phyloP scores from a whole-genome alignment of 1,139 yeast genomes.

The Chernovozyma sophiae-reginae region DNA sequence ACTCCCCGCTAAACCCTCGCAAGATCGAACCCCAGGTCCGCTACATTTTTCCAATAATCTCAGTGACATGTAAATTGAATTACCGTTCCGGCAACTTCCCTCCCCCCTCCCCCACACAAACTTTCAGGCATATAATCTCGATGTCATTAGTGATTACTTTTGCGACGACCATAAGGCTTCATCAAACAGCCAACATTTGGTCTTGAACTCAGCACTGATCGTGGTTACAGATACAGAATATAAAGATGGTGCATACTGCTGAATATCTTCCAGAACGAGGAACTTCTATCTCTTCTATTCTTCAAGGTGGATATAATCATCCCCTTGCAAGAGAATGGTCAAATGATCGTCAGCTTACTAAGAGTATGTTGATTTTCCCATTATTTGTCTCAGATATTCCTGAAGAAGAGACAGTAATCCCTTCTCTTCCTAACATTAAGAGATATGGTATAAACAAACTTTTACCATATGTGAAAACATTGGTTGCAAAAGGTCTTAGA shows the following conservation, averaged over 20 bases:
- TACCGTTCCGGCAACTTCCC: too few species aligned
- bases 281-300: slow-evolving; percentile 67
- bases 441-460: slow-evolving; percentile 82
- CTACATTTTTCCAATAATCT: too few species aligned
- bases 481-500: slow-evolving; percentile 77
- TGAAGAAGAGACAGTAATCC: slow-evolving; percentile 73
- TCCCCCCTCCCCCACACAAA: too few species aligned
- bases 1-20: too few species aligned
- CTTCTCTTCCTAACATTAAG: slow-evolving; percentile 81
- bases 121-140: too few species aligned
- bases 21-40: too few species aligned
- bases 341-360: slow-evolving; percentile 72
- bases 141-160: too few species aligned
- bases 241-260: slow-evolving; percentile 58
- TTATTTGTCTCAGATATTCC: slow-evolving; percentile 77
- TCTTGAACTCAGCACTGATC: too few species aligned
- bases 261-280: slow-evolving; percentile 56
- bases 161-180: too few species aligned
- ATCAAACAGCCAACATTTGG: too few species aligned
- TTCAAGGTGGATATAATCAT: slow-evolving; percentile 93
- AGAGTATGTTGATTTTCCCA: slow-evolving; percentile 91
- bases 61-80: too few species aligned
- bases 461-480: slow-evolving; percentile 61
- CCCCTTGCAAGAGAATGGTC: slow-evolving; percentile 92
- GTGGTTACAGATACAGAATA: too few species aligned